Conservation (phyloP, 768 basidiomycete genomes). For the Rhodosporidiobolus sp. region DNA sequence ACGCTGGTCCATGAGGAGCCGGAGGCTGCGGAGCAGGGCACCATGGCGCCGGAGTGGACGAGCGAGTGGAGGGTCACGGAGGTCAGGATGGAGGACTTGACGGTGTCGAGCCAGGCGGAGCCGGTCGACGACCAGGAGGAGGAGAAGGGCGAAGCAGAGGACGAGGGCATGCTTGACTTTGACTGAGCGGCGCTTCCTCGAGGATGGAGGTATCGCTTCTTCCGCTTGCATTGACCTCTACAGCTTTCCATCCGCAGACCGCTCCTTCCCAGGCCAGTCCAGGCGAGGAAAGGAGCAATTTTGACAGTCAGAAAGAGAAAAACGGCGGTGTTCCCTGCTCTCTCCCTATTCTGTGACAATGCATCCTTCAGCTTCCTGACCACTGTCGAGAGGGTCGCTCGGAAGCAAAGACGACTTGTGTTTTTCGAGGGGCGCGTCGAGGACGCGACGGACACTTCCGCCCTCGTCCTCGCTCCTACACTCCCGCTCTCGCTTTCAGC, state of each 20-base stretch:
- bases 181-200: neutral
- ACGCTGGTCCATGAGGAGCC: neutral
- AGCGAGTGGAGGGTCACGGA: neutral
- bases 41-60: neutral
- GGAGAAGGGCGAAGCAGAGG: neutral
- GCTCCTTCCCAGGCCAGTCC: too few relatives aligned
- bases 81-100: neutral
- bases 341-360: too few relatives aligned
- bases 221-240: neutral
- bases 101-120: neutral
- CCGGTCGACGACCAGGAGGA: neutral
- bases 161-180: conserved; percentile 14
- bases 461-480: too few relatives aligned
- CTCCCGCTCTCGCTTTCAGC: neutral
- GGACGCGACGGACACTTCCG: too few relatives aligned
- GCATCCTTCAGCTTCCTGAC: too few relatives aligned
- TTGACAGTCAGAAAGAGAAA: too few relatives aligned
- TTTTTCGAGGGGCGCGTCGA: too few relatives aligned
- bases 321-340: too few relatives aligned
- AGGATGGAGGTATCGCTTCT: neutral
- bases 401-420: too few relatives aligned
- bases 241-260: neutral
- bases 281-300: too few relatives aligned
- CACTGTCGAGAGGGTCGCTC: too few relatives aligned
- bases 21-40: neutral